Base-by-base conservation (phyloP, 192 early-diverging fungal genomes). In the Backusella macrospora region DNA sequence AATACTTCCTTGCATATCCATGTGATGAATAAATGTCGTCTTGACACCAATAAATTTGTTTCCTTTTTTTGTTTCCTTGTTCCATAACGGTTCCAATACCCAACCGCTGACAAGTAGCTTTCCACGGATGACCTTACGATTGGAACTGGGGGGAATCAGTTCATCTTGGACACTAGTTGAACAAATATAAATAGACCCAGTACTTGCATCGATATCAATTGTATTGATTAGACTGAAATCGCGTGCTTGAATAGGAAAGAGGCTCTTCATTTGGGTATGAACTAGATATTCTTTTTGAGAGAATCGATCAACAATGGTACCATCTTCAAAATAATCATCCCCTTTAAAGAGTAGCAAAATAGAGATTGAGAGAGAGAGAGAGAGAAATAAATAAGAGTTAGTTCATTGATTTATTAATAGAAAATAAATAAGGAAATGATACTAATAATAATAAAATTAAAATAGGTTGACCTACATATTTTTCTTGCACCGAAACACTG, bases 261-360 rank as follows among this genome's bases (percentile, higher is more conserved):
- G 72, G 9, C 77, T 81, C 15, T 71, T 73, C 29, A 84, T 68
- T 13, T 79, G 62, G 26, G 80, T 66, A 52, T 82, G 76, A 43
- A 82, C 70, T 4, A 85, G 59, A 21, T 81, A 82, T 16, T 87
- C 82, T 26, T 81, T 82, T 34, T 79, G 64, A 21, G 79, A 79
- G 52, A 82, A 84, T 12, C 80, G 71, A 62, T 87, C 82, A 6
- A 83, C 71, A 13, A 81, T 66, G 8, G 73, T 72, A 18, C 84
- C 78, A 13, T 80, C 81, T 2, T 85, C 84, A 23, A 82, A 85
- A 16, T 80, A 67, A 6, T 85, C 82, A 48, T 87, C 86, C 86
- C 86, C 71, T 78, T 48, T 48, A n/a, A 68, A 26, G 9, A 9
- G 34, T 46, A 72, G 82, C 75, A 75, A 81, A 80, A 0, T 49